Base-by-base conservation (phyloP, 345 rosid species). In the thale cress (Arabidopsis thaliana) region DNA sequence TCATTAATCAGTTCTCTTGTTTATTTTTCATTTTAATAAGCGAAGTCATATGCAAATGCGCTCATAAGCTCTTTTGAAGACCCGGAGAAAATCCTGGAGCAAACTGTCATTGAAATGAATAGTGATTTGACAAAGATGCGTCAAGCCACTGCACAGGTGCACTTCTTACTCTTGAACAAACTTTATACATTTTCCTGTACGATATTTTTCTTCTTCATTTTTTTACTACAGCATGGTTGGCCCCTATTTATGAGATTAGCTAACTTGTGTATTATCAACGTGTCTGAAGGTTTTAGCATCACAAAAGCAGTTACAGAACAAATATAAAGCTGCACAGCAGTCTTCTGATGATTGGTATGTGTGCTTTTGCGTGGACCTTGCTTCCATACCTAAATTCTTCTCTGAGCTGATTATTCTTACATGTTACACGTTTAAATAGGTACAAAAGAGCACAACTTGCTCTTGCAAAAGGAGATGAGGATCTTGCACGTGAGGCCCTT, bases 401-500 rank as follows among this genome's bases (percentile, higher is more conserved):
- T 5, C 16, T 22, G 67, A 1, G 46, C 61, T 71, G 34, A 68
- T 22, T 52, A 37, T 49, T 53, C 44, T 62, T 57, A 48, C 50
- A 20, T 76, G 67, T 58, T 61, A 14, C 69, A 34, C 7, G 1
- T 71, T 70, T 50, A 41, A 22, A 72, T 76, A 90, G 96, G 96
- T 88, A 90, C 70, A 83, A 82, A 61, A 85, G 83, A 72, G 96
- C 96, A 46, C 93, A 90, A 65, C 85, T 90, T 67, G 91, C 93
- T 82, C 90, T 90, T 69, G 77, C 82, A 13, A 90, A 88, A 71
- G 96, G 96, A 36, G 88, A 85, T 59, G 96, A 90, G 74, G 88
- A 84, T 81, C 91, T 90, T 72, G 96, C 96, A 36, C 90, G 93
- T 7, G 93, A 88, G 73, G 96, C 93, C 16, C 93, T 90, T 73